These are phyloP conservation scores for Dysphania ambrosioides DNA, from an alignment of 148 eudicot species.

Conservation along the genomic window DNA sequence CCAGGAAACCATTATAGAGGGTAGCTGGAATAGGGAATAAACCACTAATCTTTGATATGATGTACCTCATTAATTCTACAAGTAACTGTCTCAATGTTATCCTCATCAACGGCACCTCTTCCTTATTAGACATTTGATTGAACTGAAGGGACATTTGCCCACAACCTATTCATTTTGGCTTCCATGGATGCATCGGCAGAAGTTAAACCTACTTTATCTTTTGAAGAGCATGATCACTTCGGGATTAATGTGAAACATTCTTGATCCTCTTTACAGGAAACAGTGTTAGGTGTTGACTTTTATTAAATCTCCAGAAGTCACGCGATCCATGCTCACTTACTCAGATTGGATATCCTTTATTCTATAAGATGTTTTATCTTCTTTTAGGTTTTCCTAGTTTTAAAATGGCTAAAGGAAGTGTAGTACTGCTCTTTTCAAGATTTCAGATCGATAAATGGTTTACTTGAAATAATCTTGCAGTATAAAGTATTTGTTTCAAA, in stretches of 20 bases:
- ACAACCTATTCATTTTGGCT: too few species aligned
- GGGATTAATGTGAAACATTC: constrained; percentile 7
- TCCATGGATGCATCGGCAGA: neutral
- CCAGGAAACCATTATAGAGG: too few species aligned
- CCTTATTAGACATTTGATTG: too few species aligned
- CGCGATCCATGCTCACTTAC: constrained; percentile 13
- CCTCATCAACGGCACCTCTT: too few species aligned
- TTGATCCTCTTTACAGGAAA: constrained; percentile 5
- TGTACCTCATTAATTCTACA: too few species aligned
- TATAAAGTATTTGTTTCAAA: too few species aligned
- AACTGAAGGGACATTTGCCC: too few species aligned
- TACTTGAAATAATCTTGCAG: too few species aligned
- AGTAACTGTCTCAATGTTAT: too few species aligned
- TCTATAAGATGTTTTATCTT: constrained; percentile 6
- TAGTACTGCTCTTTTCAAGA: neutral
- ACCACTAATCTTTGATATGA: too few species aligned
- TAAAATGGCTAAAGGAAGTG: constrained; percentile 11
- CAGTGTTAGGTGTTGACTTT: constrained; percentile 21
- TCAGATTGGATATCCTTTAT: neutral
- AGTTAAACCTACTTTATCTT: constrained; percentile 12
- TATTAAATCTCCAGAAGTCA: constrained; percentile 4
- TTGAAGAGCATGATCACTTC: constrained; percentile 13
- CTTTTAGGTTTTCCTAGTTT: constrained; percentile 13
- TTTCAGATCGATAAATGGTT: neutral
- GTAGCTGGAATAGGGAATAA: too few species aligned